Percentiles rank a stretch among this genome's conserved stretches.
Conservation (phyloP, 2,329 filamentous ascomycete genomes). For the Pleoardoris graminearum region DNA sequence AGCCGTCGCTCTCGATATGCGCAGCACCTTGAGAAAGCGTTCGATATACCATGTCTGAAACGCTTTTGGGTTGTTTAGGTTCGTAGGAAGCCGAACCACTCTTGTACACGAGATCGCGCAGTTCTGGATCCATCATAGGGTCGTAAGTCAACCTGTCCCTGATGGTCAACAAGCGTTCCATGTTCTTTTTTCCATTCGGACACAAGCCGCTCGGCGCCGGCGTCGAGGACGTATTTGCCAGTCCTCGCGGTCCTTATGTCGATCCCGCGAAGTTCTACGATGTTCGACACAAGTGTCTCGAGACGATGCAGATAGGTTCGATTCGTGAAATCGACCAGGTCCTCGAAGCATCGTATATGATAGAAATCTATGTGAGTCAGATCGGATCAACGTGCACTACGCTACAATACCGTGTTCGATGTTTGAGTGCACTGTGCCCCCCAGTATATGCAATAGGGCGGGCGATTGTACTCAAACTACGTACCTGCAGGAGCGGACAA, state of each 20-base stretch:
- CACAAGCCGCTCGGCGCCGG: background rate
- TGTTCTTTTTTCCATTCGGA: background rate
- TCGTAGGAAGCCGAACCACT: background rate
- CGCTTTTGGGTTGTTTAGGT: background rate
- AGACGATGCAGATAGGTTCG: background rate
- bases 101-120: background rate
- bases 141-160: background rate
- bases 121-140: background rate
- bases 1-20: background rate
- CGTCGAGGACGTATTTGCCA: background rate
- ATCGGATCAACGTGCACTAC: background rate
- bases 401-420: no score
- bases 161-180: background rate
- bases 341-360: background rate
- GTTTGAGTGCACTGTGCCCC: no score
- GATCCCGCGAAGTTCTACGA: background rate
- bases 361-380: background rate
- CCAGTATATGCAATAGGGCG: no score
- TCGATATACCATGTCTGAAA: background rate
- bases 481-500: no score
- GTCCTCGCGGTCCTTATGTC: background rate
- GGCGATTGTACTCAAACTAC: no score
- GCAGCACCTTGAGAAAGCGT: background rate
- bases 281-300: background rate
- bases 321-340: background rate